Evolutionary conservation across 805 yeast genomes (phyloP), one percentile per base, ranked within the genome.

Genomic region (Starmerella riodocensis): DNA sequence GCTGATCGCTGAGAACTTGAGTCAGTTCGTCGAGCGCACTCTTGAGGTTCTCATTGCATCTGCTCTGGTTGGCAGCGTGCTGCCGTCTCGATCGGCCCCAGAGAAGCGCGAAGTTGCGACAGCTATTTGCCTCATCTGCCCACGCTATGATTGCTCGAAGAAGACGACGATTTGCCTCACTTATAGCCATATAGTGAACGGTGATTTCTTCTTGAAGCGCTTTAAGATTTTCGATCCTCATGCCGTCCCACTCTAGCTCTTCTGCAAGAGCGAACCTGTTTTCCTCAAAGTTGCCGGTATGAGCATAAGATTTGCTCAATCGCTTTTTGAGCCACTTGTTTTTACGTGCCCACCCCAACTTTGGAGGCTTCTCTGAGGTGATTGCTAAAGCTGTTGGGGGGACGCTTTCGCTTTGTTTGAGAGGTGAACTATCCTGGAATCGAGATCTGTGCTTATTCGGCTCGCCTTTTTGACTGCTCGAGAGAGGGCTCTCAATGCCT

Each of bases 101-200:
- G 5, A 50, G 5, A 5, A 41, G 32, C 1, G 49, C 31, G 16
- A 39, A 40, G 4, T 41, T 13, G n/a, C 58, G 42, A 30, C 26
- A 52, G 8, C 41, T 37, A 36, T 53, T 51, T 6, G 55, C 52
- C 9, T 46, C 48, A 1, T 43, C 38, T 6, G 49, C 30, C 58
- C 58, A 54, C 1, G 22, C 27, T 4, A 26, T 33, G 8, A 46
- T 32, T 3, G 31, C 39, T 1, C 21, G 32, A 7, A 51, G 13
- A 2, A 48, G 41, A 4, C 39, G 42, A 11, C 25, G 27, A 8
- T 45, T 26, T 2, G 34, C 29, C 13, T 37, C 43, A 7, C 42
- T 32, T 6, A 41, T 18, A 2, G 31, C 41, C 17, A 16, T 20
- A 21, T 49, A 45, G 28, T 45, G 49, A 5, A 18, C 16, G 5